phyloP scores from a whole-genome alignment of 306 rosid genomes.

The Quercus agrifolia region DNA sequence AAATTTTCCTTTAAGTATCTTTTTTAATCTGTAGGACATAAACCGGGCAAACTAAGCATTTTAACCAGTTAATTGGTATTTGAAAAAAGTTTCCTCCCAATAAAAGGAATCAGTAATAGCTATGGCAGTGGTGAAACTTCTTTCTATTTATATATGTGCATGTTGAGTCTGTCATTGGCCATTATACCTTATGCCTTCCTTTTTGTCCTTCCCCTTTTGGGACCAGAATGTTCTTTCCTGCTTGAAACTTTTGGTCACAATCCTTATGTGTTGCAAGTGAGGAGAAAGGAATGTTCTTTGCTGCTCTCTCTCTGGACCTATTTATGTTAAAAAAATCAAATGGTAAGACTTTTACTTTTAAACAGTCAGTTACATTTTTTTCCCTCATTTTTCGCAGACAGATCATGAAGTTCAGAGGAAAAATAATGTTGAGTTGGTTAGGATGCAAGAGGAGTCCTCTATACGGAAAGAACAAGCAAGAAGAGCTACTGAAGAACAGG shows the following conservation, averaged over 20 bases:
- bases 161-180: not conserved
- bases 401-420: constrained; percentile 87
- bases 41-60: not conserved
- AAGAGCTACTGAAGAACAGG: constrained; percentile 87
- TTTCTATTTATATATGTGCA: constrained; percentile 3
- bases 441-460: constrained; percentile 92
- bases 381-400: constrained; percentile 43
- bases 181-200: not conserved
- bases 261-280: not conserved
- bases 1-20: not conserved
- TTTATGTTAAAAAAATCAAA: not conserved
- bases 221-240: not conserved
- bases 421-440: constrained; percentile 85
- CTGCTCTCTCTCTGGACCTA: not conserved
- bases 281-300: too few relatives aligned
- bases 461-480: constrained; percentile 79
- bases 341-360: not conserved
- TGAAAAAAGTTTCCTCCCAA: not conserved
- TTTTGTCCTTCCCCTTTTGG: not conserved
- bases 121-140: not conserved
- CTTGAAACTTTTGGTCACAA: constrained; percentile 8
- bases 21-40: not conserved
- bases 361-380: constrained; percentile 10
- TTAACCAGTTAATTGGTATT: not conserved
- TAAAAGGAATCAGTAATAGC: not conserved